These are phyloP conservation scores for Xylariales sp. DNA, from an alignment of 2,329 filamentous ascomycete genomes.

Conservation along the genomic window DNA sequence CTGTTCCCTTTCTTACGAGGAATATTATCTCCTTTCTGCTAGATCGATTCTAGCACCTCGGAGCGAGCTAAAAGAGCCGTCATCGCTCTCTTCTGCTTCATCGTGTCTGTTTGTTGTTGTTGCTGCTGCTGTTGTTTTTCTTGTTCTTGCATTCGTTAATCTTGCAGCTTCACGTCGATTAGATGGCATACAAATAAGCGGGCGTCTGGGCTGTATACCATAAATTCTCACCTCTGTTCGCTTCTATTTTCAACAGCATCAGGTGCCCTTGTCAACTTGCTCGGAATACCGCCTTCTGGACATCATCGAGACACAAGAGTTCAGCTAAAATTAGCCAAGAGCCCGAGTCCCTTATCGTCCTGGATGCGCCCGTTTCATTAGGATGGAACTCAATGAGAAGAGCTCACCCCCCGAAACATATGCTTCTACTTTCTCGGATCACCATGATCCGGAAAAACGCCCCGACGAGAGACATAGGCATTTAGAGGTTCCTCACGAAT, in stretches of 20 bases:
- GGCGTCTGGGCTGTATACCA: background rate
- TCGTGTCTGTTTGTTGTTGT: too few relatives aligned
- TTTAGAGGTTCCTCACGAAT: conserved; percentile 40
- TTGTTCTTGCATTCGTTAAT: conserved; percentile 7
- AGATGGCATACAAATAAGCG: background rate
- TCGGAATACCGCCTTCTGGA: background rate
- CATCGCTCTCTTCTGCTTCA: background rate
- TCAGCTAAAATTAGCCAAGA: background rate
- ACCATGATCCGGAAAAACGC: conserved; percentile 32
- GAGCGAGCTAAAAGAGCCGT: background rate
- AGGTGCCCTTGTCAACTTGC: too few relatives aligned
- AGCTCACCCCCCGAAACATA: conserved; percentile 36
- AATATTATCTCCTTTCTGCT: background rate
- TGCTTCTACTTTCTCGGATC: conserved; percentile 17
- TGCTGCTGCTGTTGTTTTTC: background rate
- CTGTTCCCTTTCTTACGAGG: background rate
- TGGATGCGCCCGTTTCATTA: conserved; percentile 16
- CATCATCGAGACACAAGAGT: background rate
- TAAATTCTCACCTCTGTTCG: background rate
- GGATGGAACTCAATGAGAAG: conserved; percentile 41
- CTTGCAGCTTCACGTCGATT: background rate
- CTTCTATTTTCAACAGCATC: background rate
- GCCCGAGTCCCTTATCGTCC: background rate
- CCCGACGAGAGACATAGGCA: conserved; percentile 35
- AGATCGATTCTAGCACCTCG: background rate